phyloP scores from a whole-genome alignment of 352 stramenopile genomes.

The Achlya hypogyna region DNA sequence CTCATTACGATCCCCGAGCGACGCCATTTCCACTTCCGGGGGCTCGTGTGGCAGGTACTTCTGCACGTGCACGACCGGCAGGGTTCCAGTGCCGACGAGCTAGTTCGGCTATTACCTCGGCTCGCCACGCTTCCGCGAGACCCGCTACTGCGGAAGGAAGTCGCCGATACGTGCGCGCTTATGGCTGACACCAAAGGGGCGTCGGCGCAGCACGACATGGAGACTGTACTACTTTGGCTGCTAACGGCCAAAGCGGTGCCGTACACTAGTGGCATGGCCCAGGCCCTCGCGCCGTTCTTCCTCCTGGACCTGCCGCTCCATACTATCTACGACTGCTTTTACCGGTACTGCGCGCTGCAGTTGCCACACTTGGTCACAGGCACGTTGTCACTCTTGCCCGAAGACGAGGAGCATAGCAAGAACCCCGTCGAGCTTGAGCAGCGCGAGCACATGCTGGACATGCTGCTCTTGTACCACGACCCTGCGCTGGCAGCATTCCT shows the following conservation, averaged over 20 bases:
- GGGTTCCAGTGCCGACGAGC: conserved; percentile 52
- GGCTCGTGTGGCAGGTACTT: conserved; percentile 75
- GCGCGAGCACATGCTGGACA: conserved; percentile 56
- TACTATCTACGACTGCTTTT: conserved; percentile 81
- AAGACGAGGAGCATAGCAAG: not conserved
- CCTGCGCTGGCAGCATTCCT: conserved; percentile 54
- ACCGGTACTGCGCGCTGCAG: conserved; percentile 70
- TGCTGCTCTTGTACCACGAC: conserved; percentile 67
- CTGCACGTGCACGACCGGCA: conserved; percentile 77
- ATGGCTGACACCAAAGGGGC: conserved; percentile 24
- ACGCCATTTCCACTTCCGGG: conserved; percentile 22
- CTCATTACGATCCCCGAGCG: conserved; percentile 10
- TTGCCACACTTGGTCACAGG: conserved; percentile 50
- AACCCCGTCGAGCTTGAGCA: conserved; percentile 21
- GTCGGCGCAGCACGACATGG: conserved; percentile 45
- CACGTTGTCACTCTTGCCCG: conserved; percentile 21
- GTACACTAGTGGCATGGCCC: conserved; percentile 65
- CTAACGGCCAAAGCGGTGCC: conserved; percentile 69
- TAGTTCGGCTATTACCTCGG: conserved; percentile 57
- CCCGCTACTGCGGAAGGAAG: conserved; percentile 49
- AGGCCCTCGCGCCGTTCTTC: conserved; percentile 67
- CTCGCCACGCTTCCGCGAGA: conserved; percentile 57
- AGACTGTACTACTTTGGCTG: conserved; percentile 74
- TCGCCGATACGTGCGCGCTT: conserved; percentile 33
- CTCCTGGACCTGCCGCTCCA: conserved; percentile 54